These are phyloP conservation scores for Carpinus fangiana DNA, from an alignment of 306 rosid species.

Conservation along the genomic window DNA sequence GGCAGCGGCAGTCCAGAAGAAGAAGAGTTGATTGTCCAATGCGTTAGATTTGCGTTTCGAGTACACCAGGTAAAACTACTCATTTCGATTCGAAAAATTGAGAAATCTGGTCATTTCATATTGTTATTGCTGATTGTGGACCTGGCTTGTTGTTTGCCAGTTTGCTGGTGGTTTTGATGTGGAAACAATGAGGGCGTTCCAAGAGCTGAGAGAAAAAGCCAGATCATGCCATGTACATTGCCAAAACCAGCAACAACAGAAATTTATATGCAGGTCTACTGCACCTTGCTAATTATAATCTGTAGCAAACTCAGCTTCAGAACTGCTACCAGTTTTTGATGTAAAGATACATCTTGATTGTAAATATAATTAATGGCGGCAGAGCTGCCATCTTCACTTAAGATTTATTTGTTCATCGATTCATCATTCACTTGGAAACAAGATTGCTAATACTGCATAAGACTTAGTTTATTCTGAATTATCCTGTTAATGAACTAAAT, in stretches of 20 bases:
- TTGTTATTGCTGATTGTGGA: background rate
- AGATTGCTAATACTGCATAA: background rate
- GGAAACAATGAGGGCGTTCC: conserved; percentile 94
- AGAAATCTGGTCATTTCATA: background rate
- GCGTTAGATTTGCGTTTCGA: conserved; percentile 92
- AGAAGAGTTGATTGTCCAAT: conserved; percentile 92
- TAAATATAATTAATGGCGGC: conserved; percentile 37
- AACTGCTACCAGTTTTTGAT: conserved; percentile 35
- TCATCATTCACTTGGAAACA: conserved; percentile 29
- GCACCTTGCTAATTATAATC: conserved; percentile 50
- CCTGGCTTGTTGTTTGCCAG: conserved; percentile 45
- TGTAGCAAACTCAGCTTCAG: conserved; percentile 91
- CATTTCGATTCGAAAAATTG: too few relatives aligned
- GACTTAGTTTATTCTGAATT: background rate
- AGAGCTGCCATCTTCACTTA: conserved; percentile 31
- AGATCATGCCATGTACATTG: conserved; percentile 82
- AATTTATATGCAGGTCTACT: conserved; percentile 66
- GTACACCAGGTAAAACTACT: conserved; percentile 80
- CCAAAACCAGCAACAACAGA: conserved; percentile 74
- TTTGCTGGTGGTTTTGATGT: conserved; percentile 96
- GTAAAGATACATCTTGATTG: conserved; percentile 49
- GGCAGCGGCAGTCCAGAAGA: conserved; percentile 91
- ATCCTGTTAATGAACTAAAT: background rate
- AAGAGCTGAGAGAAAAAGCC: conserved; percentile 92
- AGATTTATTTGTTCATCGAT: conserved; percentile 17